Evolutionary conservation across 2,329 filamentous ascomycete species (phyloP).

Genomic region (Hypomyces perniciosus): DNA sequence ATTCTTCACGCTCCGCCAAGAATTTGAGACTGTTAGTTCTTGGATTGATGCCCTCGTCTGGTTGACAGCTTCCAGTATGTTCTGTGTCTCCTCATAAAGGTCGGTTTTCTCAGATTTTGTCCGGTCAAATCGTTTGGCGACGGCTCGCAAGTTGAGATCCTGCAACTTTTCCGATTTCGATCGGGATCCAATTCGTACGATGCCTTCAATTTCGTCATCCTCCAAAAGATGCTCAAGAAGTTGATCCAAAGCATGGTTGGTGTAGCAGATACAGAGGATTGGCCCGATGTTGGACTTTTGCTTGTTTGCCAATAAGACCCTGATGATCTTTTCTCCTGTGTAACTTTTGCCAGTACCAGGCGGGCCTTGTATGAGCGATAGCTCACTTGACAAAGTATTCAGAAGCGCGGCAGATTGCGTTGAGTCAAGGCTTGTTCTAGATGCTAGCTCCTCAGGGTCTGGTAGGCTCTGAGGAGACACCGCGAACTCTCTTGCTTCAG

Average conservation of each 20-base stretch:
- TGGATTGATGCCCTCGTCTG: neutral
- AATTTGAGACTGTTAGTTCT: neutral
- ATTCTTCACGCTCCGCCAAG: neutral
- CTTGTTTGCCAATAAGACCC: conserved; percentile 43
- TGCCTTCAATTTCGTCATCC: conserved; percentile 34
- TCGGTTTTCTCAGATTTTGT: conserved; percentile 33
- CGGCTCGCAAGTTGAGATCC: conserved; percentile 41
- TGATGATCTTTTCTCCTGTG: conserved; percentile 52
- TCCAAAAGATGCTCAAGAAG: conserved; percentile 50
- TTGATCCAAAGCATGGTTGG: conserved; percentile 23
- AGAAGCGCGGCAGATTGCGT: conserved; percentile 48
- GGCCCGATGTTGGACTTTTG: conserved; percentile 37
- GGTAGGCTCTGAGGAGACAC: conserved; percentile 16
- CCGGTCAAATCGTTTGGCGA: conserved; percentile 24
- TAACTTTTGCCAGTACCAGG: conserved; percentile 66
- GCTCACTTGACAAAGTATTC: conserved; percentile 42
- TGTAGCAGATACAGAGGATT: conserved; percentile 48
- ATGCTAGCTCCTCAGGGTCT: conserved; percentile 20
- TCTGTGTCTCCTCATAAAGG: neutral
- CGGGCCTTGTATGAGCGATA: conserved; percentile 63
- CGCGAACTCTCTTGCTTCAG: conserved; percentile 13
- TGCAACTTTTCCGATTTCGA: conserved; percentile 49
- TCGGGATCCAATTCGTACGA: conserved; percentile 58
- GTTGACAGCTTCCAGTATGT: neutral
- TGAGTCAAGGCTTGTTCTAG: conserved; percentile 43